Percentiles rank a stretch among this genome's conserved stretches.
Conservation (phyloP, 768 basidiomycete species). For the Royoungia palumana region DNA sequence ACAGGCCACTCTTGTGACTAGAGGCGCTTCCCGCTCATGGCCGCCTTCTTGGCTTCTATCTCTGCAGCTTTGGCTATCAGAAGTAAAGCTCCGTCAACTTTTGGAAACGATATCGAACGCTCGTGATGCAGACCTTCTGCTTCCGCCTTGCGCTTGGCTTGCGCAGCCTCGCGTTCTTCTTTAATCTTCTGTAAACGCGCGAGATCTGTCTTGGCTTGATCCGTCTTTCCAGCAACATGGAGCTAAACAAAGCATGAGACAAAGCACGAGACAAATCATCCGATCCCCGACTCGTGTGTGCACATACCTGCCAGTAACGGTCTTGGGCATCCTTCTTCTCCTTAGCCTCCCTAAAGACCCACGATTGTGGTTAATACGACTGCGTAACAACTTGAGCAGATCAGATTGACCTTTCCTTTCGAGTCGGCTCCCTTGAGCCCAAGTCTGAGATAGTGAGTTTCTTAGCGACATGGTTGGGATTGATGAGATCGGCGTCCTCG, state of each 20-base stretch:
- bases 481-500: slow-evolving; percentile 69
- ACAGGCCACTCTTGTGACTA: slow-evolving; percentile 23
- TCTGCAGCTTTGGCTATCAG: slow-evolving; percentile 61
- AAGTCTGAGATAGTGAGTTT: slow-evolving; percentile 76
- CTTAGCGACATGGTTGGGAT: slow-evolving; percentile 75
- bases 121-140: slow-evolving; percentile 58
- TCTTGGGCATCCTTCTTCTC: slow-evolving; percentile 90
- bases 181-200: slow-evolving; percentile 82
- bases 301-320: slow-evolving; percentile 75
- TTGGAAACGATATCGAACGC: neutral
- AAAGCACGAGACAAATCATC: no score
- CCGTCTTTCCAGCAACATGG: slow-evolving; percentile 81
- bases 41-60: slow-evolving; percentile 54
- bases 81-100: neutral
- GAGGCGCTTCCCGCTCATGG: slow-evolving; percentile 24
- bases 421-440: slow-evolving; percentile 56
- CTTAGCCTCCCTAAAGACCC: slow-evolving; percentile 68
- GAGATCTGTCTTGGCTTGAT: slow-evolving; percentile 86
- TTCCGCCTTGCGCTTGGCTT: slow-evolving; percentile 86
- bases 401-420: slow-evolving; percentile 57
- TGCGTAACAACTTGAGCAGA: neutral
- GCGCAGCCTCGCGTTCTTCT: slow-evolving; percentile 84
- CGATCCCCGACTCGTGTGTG: neutral
- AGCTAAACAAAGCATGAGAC: slow-evolving; percentile 40
- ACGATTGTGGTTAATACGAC: neutral